These are phyloP conservation scores for Capsicum pubescens DNA, from an alignment of 257 asterid species.

Conservation along the genomic window DNA sequence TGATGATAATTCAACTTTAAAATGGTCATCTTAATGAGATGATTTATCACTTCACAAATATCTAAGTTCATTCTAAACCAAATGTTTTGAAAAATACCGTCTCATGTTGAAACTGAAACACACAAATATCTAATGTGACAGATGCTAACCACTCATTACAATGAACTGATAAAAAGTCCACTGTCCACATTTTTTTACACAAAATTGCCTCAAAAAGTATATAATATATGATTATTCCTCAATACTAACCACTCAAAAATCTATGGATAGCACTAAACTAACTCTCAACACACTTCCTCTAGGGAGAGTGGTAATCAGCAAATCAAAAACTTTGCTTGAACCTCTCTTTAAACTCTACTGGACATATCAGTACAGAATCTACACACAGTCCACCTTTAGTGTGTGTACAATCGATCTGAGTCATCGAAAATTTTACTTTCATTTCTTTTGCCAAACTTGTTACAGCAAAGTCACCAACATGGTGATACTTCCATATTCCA, in stretches of 20 bases:
- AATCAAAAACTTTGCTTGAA: conserved; percentile 46
- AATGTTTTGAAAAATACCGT: too few species aligned
- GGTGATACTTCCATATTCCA: conserved; percentile 76
- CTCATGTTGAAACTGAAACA: too few species aligned
- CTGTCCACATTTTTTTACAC: not conserved
- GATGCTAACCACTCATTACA: not conserved
- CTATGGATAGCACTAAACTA: conserved; percentile 20
- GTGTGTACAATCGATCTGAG: conserved; percentile 95
- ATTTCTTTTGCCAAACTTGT: conserved; percentile 40
- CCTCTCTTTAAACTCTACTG: conserved; percentile 62
- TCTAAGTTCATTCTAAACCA: too few species aligned
- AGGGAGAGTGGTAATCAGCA: not conserved
- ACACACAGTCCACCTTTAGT: conserved; percentile 91
- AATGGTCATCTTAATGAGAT: too few species aligned
- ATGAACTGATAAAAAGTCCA: not conserved
- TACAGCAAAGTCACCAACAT: conserved; percentile 78
- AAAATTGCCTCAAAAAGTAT: not conserved
- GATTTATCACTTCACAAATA: too few species aligned
- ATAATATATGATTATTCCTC: not conserved
- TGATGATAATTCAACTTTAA: too few species aligned
- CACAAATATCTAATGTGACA: too few species aligned
- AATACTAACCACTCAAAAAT: conserved; percentile 5
- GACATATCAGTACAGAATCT: conserved; percentile 78
- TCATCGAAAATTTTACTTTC: conserved; percentile 81
- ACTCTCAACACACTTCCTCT: not conserved